Evolutionary conservation across 148 eudicot genomes (phyloP).

Genomic region (Hydrangea macrophylla): DNA sequence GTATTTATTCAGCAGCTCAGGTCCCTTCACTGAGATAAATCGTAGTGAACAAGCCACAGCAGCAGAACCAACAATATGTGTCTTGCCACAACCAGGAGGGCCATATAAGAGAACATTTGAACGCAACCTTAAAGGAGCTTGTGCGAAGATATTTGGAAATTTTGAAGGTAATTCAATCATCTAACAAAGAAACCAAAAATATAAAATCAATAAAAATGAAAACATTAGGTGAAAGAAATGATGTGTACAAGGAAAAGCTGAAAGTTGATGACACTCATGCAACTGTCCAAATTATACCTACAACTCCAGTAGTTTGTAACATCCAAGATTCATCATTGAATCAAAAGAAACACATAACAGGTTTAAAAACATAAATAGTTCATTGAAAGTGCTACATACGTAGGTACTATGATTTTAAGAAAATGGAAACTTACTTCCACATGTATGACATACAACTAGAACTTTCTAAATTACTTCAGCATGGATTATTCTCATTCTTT

Average conservation of each 20-base stretch:
- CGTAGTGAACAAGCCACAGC: conserved; percentile 94
- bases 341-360: background rate
- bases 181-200: conserved; percentile 23
- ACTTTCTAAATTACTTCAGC: too few relatives aligned
- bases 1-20: conserved; percentile 92
- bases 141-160: conserved; percentile 75
- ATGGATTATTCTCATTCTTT: too few relatives aligned
- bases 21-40: conserved; percentile 93
- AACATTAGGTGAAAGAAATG: background rate
- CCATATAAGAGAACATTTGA: conserved; percentile 94
- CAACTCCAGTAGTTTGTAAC: background rate
- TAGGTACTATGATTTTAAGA: too few relatives aligned
- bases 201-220: background rate
- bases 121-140: conserved; percentile 81
- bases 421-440: too few relatives aligned
- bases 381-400: background rate
- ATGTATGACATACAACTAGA: too few relatives aligned
- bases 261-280: background rate
- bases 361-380: background rate
- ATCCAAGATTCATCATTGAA: background rate
- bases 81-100: conserved; percentile 99
- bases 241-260: background rate
- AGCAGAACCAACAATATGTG: conserved; percentile 97
- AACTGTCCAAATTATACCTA: background rate
- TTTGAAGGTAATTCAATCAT: conserved; percentile 96